Evolutionary conservation across 2,329 filamentous ascomycete genomes (phyloP).

Genomic region (Xylaria sp.): DNA sequence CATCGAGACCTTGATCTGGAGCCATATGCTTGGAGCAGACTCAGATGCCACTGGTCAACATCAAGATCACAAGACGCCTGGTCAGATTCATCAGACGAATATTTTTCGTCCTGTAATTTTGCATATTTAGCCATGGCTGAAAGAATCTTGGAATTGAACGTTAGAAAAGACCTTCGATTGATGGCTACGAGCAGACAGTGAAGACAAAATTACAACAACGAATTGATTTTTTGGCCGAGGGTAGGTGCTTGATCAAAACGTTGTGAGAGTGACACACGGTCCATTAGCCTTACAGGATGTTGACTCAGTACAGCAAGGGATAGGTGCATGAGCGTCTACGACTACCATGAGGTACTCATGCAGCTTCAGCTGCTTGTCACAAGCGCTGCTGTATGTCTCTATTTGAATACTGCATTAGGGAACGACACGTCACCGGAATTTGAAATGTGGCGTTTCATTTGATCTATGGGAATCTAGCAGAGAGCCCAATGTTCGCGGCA

Average conservation of each 20-base stretch:
- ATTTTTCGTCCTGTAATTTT: slow-evolving; percentile 1
- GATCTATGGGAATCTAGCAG: not conserved
- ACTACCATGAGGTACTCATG: not conserved
- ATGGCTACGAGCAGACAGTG: not conserved
- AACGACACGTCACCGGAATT: not conserved
- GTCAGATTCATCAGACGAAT: not conserved
- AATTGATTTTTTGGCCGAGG: not conserved
- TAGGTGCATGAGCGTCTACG: not conserved
- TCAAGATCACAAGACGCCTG: not conserved
- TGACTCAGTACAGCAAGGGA: not conserved
- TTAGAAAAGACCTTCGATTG: no score
- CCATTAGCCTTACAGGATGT: not conserved
- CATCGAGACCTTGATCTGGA: not conserved
- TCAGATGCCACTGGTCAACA: not conserved
- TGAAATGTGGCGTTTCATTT: not conserved
- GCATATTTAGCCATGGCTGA: slow-evolving; percentile 2
- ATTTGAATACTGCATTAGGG: not conserved
- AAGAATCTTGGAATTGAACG: not conserved
- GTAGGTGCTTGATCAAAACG: not conserved
- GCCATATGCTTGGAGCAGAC: not conserved
- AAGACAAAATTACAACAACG: not conserved
- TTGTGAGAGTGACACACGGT: not conserved
- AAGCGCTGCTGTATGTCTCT: not conserved
- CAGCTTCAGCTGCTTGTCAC: not conserved
- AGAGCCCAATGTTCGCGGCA: not conserved